phyloP scores from a whole-genome alignment of 441 rosid genomes.

The Corymbia citriodora region DNA sequence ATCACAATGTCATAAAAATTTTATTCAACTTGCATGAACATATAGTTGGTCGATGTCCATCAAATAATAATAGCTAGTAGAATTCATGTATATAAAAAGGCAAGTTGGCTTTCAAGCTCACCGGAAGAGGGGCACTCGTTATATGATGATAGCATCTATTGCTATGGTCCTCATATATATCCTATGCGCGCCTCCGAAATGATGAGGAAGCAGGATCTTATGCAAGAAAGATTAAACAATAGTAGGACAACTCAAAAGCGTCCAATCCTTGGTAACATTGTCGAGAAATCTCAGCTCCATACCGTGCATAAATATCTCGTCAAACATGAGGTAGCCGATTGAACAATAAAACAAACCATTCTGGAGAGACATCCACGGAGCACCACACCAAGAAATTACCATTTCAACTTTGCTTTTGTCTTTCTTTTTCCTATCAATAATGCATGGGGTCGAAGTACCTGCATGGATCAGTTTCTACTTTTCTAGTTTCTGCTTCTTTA shows the following conservation, averaged over 20 bases:
- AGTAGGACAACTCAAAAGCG: background rate
- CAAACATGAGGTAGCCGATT: background rate
- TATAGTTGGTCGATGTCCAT: background rate
- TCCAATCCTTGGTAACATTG: background rate
- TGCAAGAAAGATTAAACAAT: background rate
- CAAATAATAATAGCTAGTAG: background rate
- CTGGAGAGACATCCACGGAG: background rate
- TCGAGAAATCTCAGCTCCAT: background rate
- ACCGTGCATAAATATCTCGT: background rate
- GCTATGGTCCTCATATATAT: background rate
- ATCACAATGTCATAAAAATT: background rate
- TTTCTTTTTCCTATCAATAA: background rate
- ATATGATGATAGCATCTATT: background rate
- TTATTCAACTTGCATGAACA: background rate
- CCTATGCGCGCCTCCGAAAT: background rate
- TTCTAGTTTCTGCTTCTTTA: background rate
- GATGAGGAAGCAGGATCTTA: background rate
- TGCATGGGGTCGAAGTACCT: background rate
- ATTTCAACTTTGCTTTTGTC: background rate
- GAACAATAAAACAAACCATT: background rate
- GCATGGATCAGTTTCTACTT: background rate
- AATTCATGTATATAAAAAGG: background rate
- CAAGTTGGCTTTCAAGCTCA: background rate
- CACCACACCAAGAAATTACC: background rate
- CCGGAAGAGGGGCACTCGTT: background rate